phyloP scores from a whole-genome alignment of 345 rosid species.

The Pistacia vera region DNA sequence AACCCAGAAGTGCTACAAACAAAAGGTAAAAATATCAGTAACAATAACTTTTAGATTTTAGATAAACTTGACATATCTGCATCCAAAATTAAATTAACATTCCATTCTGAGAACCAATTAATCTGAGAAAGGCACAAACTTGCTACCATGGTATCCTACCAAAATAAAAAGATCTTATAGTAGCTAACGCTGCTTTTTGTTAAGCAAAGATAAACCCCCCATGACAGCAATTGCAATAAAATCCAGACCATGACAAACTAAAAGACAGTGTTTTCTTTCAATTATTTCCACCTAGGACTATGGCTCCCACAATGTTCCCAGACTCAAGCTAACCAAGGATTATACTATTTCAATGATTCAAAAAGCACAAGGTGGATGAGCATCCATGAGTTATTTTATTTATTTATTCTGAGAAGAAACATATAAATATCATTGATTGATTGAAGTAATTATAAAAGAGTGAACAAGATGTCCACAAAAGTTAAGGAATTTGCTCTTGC shows the following conservation, averaged over 20 bases:
- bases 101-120: neutral
- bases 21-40: conserved; percentile 18
- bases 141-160: neutral
- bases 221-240: neutral
- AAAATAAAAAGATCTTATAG: neutral
- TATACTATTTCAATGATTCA: neutral
- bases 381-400: neutral
- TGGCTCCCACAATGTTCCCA: neutral
- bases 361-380: neutral
- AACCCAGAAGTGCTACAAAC: conserved; percentile 90
- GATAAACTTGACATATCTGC: conserved; percentile 7
- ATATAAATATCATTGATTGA: too few species aligned
- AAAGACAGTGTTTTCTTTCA: neutral
- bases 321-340: neutral
- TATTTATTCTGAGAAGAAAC: too few species aligned
- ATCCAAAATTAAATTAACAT: conserved; percentile 1
- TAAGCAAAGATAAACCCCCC: conserved; percentile 4
- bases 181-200: neutral
- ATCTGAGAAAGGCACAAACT: neutral
- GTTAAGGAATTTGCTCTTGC: neutral
- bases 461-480: too few species aligned
- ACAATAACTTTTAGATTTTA: neutral
- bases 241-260: neutral
- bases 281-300: neutral
- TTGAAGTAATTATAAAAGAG: too few species aligned